Base-by-base conservation (phyloP, 2,329 filamentous ascomycete genomes). In the Aspergillus arachidicola region DNA sequence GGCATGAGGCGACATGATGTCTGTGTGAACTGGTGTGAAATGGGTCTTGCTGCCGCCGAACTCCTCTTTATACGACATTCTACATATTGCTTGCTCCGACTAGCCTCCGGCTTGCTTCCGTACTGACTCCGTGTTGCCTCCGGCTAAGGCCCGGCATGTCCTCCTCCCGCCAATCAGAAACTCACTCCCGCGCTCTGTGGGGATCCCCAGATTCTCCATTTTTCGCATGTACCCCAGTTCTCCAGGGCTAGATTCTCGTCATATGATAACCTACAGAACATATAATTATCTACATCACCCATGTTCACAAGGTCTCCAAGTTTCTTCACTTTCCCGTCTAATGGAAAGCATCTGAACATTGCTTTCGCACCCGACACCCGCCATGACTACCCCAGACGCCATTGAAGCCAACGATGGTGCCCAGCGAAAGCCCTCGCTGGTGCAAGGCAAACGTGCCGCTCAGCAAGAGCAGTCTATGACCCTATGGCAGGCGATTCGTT, bases 391-490 rank as follows among this genome's bases (percentile, higher is more conserved):
- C 23, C n/a, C 30, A 7, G 48, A 53, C 4, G 32, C 14, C 23
- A 56, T 56, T 36, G 43, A 43, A 36, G 21, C 12, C 10, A n/a
- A 26, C 23, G 30, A 30, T 59, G 64, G 63, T 58, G 59, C 57
- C 46, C 55, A 34, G 38, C 34, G 23, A 61, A 62, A 63, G 53
- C 34, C 59, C 26, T 43, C 60, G 1, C 60, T 70, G 38, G 60
- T 41, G 30, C 58, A 73, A 10, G 72, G 68, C 19, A 68, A 71
- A 36, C 69, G 71, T 30, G 76, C 72, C n/a, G 74, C 74, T 23
- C 70, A 68, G n/a, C 69, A 72, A 30, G 77, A 79, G 64, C 69
- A 71, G 46, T 67, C 67, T 30, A 77, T 78, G 75, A 77, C 74
- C 12, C 61, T 79, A 2, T 67, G 68, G 61, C 65, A 78, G 61